Evolutionary conservation across 306 rosid species (phyloP).

Genomic region (Casuarina cunninghamiana): DNA sequence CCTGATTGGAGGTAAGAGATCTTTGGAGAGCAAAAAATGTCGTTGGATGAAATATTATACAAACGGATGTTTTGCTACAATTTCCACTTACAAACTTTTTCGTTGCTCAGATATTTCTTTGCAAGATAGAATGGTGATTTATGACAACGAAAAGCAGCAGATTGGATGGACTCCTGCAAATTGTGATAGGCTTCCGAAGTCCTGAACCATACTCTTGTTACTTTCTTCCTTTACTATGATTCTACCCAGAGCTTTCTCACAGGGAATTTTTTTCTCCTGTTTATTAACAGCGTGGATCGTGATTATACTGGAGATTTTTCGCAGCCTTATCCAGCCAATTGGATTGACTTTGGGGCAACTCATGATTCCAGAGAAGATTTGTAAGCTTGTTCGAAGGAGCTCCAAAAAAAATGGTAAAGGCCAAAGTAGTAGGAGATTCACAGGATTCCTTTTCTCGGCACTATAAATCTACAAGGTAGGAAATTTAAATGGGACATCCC

Average conservation of each 20-base stretch:
- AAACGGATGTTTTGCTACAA: not conserved
- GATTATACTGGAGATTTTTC: slow-evolving; percentile 37
- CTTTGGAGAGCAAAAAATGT: too few species aligned
- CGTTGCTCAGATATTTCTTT: slow-evolving; percentile 52
- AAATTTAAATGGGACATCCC: slow-evolving; percentile 17
- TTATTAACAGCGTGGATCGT: slow-evolving; percentile 48
- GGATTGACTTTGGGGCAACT: slow-evolving; percentile 35
- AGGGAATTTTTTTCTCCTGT: slow-evolving; percentile 13
- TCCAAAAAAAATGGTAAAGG: slow-evolving; percentile 19
- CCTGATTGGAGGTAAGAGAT: slow-evolving; percentile 66
- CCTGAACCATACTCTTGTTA: slow-evolving; percentile 29
- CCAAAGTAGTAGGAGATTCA: slow-evolving; percentile 7
- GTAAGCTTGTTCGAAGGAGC: slow-evolving; percentile 24
- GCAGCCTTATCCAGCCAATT: slow-evolving; percentile 36
- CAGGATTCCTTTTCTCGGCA: not conserved
- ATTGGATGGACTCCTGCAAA: slow-evolving; percentile 66
- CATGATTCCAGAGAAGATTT: slow-evolving; percentile 13
- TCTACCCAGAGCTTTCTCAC: slow-evolving; percentile 28
- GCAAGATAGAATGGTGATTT: slow-evolving; percentile 63
- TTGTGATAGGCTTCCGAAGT: slow-evolving; percentile 59
- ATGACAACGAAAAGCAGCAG: slow-evolving; percentile 67
- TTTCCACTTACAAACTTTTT: slow-evolving; percentile 12
- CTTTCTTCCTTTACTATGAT: slow-evolving; percentile 21
- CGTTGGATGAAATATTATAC: not conserved
- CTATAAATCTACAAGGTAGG: slow-evolving; percentile 27